Conservation (phyloP, 306 rosid species). For the Mimosa pudica region DNA sequence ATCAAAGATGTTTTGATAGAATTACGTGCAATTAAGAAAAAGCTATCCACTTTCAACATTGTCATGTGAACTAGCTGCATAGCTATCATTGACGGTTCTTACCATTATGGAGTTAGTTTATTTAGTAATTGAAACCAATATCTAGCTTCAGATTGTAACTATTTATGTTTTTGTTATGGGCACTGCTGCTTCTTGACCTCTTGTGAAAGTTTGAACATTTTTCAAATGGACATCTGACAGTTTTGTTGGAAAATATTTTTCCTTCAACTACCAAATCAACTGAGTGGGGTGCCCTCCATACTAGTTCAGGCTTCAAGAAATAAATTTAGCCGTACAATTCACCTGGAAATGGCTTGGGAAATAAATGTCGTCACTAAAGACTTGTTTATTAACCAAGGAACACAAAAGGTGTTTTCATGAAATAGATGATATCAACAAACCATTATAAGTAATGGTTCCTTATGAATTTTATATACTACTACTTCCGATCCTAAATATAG, state of each 20-base stretch:
- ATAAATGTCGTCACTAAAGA: background rate
- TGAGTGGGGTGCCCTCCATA: too few relatives aligned
- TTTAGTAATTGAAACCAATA: background rate
- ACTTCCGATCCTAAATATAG: too few relatives aligned
- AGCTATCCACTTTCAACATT: background rate
- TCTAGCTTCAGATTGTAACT: background rate
- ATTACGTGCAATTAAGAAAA: background rate
- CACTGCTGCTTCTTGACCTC: background rate
- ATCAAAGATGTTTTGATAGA: background rate
- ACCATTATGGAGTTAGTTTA: background rate
- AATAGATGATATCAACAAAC: too few relatives aligned
- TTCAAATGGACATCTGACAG: background rate
- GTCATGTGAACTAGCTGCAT: background rate
- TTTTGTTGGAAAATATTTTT: too few relatives aligned
- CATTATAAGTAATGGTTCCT: background rate
- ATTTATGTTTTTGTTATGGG: background rate
- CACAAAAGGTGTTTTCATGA: background rate
- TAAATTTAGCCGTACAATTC: too few relatives aligned
- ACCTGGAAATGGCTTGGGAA: too few relatives aligned
- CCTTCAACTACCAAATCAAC: background rate
- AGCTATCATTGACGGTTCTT: background rate
- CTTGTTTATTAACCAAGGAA: background rate
- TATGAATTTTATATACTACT: too few relatives aligned
- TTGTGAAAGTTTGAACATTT: background rate
- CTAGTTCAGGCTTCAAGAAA: too few relatives aligned